Percentiles rank a stretch among this genome's conserved stretches.
These are phyloP conservation scores for Anthoceros angustus DNA, from an alignment of 225 moss, liverwort and hornwort genomes.

Conservation along the genomic window DNA sequence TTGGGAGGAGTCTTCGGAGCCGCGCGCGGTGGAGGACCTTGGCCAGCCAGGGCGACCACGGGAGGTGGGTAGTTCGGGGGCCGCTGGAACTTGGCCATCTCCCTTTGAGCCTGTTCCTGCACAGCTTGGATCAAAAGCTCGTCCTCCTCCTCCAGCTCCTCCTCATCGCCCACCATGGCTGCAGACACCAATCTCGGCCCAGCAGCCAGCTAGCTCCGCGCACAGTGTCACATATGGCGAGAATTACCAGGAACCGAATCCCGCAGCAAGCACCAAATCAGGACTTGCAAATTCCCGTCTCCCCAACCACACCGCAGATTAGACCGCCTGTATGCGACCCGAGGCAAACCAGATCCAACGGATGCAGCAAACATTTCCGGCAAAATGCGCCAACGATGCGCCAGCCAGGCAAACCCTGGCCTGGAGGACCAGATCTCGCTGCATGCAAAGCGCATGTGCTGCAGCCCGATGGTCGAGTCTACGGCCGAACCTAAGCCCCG, in stretches of 20 bases:
- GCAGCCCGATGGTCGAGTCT: neutral
- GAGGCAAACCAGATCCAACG: neutral
- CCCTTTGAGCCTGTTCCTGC: conserved; percentile 83
- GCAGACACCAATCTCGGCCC: neutral
- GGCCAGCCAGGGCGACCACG: conserved; percentile 20
- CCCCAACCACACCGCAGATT: neutral
- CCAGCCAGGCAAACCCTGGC: conserved; percentile 3
- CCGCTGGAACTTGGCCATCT: conserved; percentile 41
- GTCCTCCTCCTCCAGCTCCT: conserved; percentile 94
- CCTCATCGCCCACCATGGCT: conserved; percentile 2
- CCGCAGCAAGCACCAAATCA: neutral
- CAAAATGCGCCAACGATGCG: neutral
- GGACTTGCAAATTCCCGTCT: neutral
- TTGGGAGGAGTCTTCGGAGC: conserved; percentile 34
- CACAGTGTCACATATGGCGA: neutral
- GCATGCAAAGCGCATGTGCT: neutral
- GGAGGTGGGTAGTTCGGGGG: conserved; percentile 34
- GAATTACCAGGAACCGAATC: neutral
- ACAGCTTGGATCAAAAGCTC: conserved; percentile 87
- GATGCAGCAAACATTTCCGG: neutral
- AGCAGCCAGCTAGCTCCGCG: conserved; percentile 1
- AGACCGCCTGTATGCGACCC: neutral
- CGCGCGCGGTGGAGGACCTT: conserved; percentile 34
- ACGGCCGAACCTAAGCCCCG: neutral
- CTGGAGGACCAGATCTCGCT: neutral